These are phyloP conservation scores for Lepiota brunneoincarnata DNA, from an alignment of 768 basidiomycete species.

Conservation along the genomic window DNA sequence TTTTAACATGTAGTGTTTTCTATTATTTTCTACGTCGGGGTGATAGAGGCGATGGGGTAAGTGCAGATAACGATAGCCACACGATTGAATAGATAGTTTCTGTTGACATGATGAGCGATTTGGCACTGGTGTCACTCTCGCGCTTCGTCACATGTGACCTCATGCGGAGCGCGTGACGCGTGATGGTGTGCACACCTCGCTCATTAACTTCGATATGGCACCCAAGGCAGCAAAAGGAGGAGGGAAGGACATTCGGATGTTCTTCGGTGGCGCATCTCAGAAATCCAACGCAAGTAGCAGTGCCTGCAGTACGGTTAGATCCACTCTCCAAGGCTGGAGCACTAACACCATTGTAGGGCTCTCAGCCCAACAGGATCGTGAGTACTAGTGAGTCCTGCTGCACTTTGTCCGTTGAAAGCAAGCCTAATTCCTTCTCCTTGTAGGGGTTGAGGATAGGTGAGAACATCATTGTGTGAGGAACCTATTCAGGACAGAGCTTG, in stretches of 20 bases:
- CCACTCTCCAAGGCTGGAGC: neutral
- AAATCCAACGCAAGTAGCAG: slow-evolving; percentile 9
- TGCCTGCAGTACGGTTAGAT: neutral
- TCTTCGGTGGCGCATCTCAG: slow-evolving; percentile 28
- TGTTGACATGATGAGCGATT: no score
- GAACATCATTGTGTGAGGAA: neutral
- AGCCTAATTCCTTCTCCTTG: neutral
- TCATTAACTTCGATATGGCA: neutral
- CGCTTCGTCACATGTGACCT: no score
- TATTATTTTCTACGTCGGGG: no score
- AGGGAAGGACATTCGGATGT: slow-evolving; percentile 37
- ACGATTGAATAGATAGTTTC: no score
- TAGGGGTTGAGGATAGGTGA: slow-evolving; percentile 3
- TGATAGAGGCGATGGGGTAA: no score
- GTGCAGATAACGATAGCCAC: no score
- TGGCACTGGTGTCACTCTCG: neutral
- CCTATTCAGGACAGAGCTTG: slow-evolving; percentile 13
- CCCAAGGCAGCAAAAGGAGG: slow-evolving; percentile 19
- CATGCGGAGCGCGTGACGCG: no score
- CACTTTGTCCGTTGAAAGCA: neutral
- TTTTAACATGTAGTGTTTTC: no score
- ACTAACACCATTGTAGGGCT: neutral
- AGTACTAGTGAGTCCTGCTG: neutral
- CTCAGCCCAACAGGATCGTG: neutral
- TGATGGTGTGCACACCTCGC: neutral